phyloP scores from a whole-genome alignment of 768 basidiomycete species.

The Tephrocybe sp. region DNA sequence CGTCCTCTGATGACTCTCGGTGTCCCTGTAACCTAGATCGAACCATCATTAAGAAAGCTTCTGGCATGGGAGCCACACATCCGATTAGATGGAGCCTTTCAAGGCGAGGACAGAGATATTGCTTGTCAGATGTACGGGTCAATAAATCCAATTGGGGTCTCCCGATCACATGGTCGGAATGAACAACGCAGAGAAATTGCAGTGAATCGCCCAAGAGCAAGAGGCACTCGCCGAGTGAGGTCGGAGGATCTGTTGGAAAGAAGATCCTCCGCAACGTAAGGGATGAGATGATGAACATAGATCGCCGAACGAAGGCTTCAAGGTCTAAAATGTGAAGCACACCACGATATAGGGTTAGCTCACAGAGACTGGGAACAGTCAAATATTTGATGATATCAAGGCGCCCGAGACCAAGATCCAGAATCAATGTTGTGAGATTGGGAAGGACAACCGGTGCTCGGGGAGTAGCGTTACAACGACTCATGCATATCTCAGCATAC shows the following conservation, averaged over 20 bases:
- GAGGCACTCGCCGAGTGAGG: conserved; percentile 1
- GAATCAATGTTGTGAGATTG: not conserved
- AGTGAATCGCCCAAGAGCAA: not conserved
- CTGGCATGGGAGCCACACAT: not conserved
- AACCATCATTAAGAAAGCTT: conserved; percentile 7
- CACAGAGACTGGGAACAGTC: conserved; percentile 4
- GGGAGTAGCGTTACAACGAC: not conserved
- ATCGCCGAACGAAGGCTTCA: conserved; percentile 4
- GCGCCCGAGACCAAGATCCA: conserved; percentile 2
- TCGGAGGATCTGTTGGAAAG: not conserved
- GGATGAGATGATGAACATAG: not conserved
- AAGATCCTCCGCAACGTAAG: conserved; percentile 1
- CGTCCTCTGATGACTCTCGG: not conserved
- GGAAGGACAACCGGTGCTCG: conserved; percentile 7
- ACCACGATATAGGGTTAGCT: conserved; percentile 5
- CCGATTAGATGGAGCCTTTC: conserved; percentile 5
- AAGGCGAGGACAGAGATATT: conserved; percentile 7
- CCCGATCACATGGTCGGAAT: not conserved
- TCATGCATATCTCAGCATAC: conserved; percentile 1
- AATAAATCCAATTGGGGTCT: not conserved
- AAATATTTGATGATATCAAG: conserved; percentile 1
- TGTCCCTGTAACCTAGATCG: not conserved
- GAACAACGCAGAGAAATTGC: conserved; percentile 1
- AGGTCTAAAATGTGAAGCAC: not conserved
- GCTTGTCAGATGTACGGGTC: not conserved